Percentiles rank a stretch among this genome's conserved stretches.
Conservation (phyloP, 2,329 filamentous ascomycete genomes). For the Zasmidium angulare region DNA sequence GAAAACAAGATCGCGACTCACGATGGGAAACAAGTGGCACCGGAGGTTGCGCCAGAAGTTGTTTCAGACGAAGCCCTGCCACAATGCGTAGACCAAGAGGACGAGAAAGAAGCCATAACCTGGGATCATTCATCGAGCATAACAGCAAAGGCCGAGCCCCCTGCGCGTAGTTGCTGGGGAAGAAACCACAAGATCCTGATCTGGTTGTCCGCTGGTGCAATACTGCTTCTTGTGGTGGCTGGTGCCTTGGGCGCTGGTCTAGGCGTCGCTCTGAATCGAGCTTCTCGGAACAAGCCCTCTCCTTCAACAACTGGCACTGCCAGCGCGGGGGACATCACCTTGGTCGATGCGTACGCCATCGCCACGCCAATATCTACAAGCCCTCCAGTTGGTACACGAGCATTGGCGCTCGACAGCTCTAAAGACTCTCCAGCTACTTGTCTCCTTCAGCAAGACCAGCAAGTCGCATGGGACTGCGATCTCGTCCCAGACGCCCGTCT, state of each 20-base stretch:
- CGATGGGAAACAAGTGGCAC: not conserved
- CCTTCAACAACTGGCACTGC: no score
- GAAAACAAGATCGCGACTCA: not conserved
- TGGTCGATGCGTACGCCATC: not conserved
- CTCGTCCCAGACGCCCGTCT: constrained; percentile 35
- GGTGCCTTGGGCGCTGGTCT: no score
- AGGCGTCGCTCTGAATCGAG: no score
- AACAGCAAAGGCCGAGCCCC: not conserved
- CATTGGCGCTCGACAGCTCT: not conserved
- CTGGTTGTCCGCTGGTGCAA: no score
- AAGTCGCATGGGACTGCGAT: constrained; percentile 62
- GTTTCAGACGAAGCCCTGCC: not conserved
- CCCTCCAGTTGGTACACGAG: not conserved
- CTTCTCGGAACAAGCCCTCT: no score
- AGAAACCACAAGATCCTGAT: no score
- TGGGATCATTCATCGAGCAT: not conserved
- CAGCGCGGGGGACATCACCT: no score
- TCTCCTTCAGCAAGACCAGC: constrained; percentile 55
- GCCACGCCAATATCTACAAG: not conserved
- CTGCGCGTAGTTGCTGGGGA: not conserved
- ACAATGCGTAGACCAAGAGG: not conserved
- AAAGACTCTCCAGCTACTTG: constrained; percentile 55
- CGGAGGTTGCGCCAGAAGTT: not conserved
- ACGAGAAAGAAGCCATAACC: not conserved
- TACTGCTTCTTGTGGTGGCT: no score